Evolutionary conservation across 306 rosid genomes (phyloP).

Genomic region (Citrullus amarus): DNA sequence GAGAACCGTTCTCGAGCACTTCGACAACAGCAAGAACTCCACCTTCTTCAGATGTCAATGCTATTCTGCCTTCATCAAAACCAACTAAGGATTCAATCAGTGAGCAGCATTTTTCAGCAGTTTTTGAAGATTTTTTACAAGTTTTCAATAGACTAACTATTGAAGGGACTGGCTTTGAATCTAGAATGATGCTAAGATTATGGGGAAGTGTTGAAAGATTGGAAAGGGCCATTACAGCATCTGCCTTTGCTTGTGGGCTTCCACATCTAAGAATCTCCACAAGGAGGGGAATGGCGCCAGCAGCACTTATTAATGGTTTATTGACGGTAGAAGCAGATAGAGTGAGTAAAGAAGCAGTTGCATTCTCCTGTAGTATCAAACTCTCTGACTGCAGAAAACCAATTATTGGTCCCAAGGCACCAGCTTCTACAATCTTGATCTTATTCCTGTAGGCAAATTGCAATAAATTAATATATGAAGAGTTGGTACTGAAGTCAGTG

Average conservation of each 20-base stretch:
- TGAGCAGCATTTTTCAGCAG: slow-evolving; percentile 84
- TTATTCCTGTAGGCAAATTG: slow-evolving; percentile 55
- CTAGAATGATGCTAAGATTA: slow-evolving; percentile 46
- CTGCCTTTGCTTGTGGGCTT: slow-evolving; percentile 75
- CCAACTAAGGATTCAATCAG: slow-evolving; percentile 71
- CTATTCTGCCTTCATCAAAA: slow-evolving; percentile 55
- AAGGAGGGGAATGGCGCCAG: slow-evolving; percentile 82
- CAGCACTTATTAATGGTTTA: slow-evolving; percentile 68
- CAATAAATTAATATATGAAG: neutral
- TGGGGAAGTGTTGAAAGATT: slow-evolving; percentile 61
- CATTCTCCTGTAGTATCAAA: slow-evolving; percentile 57
- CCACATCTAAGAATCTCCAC: slow-evolving; percentile 64
- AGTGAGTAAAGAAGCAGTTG: slow-evolving; percentile 82
- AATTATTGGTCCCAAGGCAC: slow-evolving; percentile 75
- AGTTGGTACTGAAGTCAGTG: neutral
- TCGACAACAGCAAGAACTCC: slow-evolving; percentile 90
- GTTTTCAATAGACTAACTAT: slow-evolving; percentile 52
- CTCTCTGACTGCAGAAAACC: slow-evolving; percentile 58
- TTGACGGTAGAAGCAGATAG: slow-evolving; percentile 73
- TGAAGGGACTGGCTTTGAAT: slow-evolving; percentile 53
- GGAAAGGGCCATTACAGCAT: slow-evolving; percentile 92
- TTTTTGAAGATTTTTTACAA: slow-evolving; percentile 73
- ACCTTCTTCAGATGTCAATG: slow-evolving; percentile 78
- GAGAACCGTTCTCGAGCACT: slow-evolving; percentile 78
- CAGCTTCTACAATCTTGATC: slow-evolving; percentile 77